A percentile compares a stretch with the other conserved stretches of the same genome.
phyloP scores from a whole-genome alignment of 164 flowering plant species.

The Vitis amurensis region DNA sequence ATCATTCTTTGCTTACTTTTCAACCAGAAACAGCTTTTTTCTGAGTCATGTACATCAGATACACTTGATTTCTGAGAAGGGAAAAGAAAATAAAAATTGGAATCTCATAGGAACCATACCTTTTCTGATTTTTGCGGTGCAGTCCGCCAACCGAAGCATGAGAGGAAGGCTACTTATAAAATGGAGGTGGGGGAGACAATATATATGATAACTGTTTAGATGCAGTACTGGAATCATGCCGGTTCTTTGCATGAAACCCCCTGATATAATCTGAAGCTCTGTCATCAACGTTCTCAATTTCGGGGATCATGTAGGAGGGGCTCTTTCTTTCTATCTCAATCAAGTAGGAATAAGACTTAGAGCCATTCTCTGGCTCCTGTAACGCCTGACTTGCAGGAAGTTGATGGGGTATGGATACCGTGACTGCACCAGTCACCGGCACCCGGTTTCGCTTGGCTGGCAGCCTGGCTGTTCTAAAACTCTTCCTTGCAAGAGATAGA shows the following conservation, averaged over 20 bases:
- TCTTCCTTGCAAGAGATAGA: conserved; percentile 10
- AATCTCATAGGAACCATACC: no score
- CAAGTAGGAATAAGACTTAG: no score
- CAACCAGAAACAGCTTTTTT: no score
- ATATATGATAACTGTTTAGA: background rate
- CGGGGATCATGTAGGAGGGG: background rate
- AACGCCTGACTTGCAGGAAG: background rate
- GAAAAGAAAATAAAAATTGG: no score
- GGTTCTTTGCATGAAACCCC: conserved; percentile 10
- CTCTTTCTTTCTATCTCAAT: background rate
- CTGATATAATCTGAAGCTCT: conserved; percentile 10
- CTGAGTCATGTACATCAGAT: no score
- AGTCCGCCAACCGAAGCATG: no score
- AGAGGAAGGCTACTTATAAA: no score
- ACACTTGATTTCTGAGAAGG: no score
- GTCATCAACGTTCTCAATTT: conserved; percentile 3
- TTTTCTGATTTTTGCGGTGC: no score
- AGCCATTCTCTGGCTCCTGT: conserved; percentile 9
- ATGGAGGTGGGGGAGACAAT: background rate
- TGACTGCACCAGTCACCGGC: no score
- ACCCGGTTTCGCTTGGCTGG: background rate
- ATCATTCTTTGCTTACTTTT: no score
- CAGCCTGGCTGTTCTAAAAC: background rate
- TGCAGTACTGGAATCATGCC: background rate
- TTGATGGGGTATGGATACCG: background rate